phyloP scores from a whole-genome alignment of 202 grass and related monocot species.

The Cymbopogon flexuosus region DNA sequence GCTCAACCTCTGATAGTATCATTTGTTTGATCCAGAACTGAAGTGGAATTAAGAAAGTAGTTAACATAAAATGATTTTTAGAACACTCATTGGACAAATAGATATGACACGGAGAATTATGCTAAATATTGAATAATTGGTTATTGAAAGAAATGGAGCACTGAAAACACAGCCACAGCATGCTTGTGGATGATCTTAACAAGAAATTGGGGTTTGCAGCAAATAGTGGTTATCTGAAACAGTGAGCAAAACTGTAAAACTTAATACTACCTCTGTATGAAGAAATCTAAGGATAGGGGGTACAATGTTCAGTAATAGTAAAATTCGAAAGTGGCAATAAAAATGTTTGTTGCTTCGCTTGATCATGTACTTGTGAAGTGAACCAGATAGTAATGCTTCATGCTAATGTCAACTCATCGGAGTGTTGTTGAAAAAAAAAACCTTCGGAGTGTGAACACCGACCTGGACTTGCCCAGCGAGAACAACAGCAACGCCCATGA shows the following conservation, averaged over 20 bases:
- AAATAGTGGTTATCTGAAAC: background rate
- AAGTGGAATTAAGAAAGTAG: background rate
- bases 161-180: background rate
- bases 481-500: slow-evolving; percentile 71
- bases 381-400: background rate
- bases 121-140: background rate
- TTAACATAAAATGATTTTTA: background rate
- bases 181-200: background rate
- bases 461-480: slow-evolving; percentile 94
- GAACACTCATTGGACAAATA: background rate
- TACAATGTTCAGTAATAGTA: background rate
- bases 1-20: background rate
- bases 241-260: background rate
- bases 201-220: background rate
- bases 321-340: background rate
- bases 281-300: background rate
- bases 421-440: too few species aligned
- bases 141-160: background rate
- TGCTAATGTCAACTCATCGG: background rate
- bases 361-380: background rate
- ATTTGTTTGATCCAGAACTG: background rate
- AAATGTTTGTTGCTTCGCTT: background rate
- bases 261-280: background rate
- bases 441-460: background rate
- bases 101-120: background rate